A percentile compares a stretch with the other conserved stretches of the same genome.
These are phyloP conservation scores for Acanthamoeba polyphaga DNA, from an alignment of 208 protist species.

Conservation along the genomic window DNA sequence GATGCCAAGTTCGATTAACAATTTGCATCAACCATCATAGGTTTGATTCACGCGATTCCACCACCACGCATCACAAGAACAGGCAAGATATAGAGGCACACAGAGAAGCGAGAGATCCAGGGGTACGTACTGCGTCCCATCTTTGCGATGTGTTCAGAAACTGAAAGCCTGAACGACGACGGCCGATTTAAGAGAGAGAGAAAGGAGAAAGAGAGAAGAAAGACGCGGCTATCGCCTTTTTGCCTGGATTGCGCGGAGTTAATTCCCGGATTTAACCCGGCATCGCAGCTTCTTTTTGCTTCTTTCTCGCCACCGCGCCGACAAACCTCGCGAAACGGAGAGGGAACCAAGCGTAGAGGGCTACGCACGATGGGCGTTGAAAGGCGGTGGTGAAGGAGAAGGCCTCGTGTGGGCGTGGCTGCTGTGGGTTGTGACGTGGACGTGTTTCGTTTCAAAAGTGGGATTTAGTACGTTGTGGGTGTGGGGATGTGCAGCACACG, in stretches of 20 bases:
- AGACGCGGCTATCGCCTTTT: conserved; percentile 22
- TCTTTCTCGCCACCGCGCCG: neutral
- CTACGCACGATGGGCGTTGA: neutral
- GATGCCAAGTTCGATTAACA: neutral
- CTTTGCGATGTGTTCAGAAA: conserved; percentile 15
- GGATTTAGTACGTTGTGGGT: neutral
- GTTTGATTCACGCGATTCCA: neutral
- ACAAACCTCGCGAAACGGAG: neutral
- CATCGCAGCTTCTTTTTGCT: neutral
- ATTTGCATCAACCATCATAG: neutral
- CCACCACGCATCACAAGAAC: neutral
- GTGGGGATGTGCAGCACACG: neutral
- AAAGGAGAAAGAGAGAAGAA: conserved; percentile 51
- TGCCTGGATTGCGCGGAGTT: neutral
- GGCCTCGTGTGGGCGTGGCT: too few relatives aligned
- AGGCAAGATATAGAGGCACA: neutral
- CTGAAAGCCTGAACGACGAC: conserved; percentile 43
- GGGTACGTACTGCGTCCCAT: conserved; percentile 57
- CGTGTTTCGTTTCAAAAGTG: neutral
- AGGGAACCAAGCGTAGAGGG: neutral
- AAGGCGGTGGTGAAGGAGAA: neutral
- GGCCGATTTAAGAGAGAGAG: conserved; percentile 56
- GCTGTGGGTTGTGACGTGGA: neutral
- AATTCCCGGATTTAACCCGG: conserved; percentile 13
- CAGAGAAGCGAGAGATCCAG: neutral